Base-by-base conservation (phyloP, 2,329 filamentous ascomycete genomes). In the Ophiostoma populinum region DNA sequence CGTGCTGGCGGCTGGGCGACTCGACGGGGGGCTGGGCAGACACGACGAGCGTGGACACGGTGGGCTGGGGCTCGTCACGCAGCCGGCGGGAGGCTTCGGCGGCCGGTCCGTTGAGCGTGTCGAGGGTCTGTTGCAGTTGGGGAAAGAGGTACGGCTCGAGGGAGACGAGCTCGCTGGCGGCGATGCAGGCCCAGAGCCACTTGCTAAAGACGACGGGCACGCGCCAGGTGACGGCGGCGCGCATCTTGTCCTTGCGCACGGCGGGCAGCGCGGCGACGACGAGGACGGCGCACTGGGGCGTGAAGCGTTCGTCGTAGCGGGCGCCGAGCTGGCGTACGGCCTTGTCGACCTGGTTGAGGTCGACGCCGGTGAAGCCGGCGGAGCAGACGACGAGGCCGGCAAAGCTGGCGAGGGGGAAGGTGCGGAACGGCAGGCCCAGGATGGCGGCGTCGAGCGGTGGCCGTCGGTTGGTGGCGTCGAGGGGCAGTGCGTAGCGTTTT, bases 131-230 rank as follows among this genome's bases (percentile, higher is more conserved):
- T 33, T 51, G 55, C 19, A 70, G 47, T 40, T 65, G 59, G 0
- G 61, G 52, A 36, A 65, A 69, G 37, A 68, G 47, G 34, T 56
- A 70, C 6, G 52, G 45, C 25, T 61, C 55, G 28, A 63, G 51
- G 1, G 67, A 61, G 3, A 60, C 52, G 4, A 58, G 55, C 41
- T 46, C 57, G 5, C 69, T 69, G 0, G 58, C 68, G 47, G 64
- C 61, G 34, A 94, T 73, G 44, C 80, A 90, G 34, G 76, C 67
- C 75, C 80, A 90, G 3, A 98, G 61, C 90, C 90, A 98, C 16
- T 77, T 70, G 13, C 72, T 70, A 7, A 68, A 68, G 9, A 95
- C 80, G n/a, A 87, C 72, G 2, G 85, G 81, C 9, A 95, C 77
- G 5, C 67, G 66, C 63, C 80, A 81, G 46, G 75, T 66, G 7